phyloP scores from a whole-genome alignment of 345 rosid genomes.

The Salix udensis region DNA sequence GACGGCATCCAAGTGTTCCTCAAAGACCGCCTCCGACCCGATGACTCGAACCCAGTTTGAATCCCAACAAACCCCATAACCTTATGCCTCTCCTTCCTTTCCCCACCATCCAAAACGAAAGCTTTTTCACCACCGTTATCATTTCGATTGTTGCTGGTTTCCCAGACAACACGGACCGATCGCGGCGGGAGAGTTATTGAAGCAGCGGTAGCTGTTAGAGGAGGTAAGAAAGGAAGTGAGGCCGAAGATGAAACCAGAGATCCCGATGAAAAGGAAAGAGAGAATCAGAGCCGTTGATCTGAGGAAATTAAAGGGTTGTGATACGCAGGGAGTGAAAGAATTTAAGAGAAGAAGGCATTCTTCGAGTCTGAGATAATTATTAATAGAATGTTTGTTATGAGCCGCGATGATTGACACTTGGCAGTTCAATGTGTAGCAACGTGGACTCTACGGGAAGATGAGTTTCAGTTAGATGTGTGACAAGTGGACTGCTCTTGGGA shows the following conservation, averaged over 20 bases:
- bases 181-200: conserved; percentile 28
- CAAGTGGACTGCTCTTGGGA: too few species aligned
- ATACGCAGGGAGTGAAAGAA: conserved; percentile 46
- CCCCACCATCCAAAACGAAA: conserved; percentile 7
- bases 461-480: too few species aligned
- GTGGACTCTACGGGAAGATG: too few species aligned
- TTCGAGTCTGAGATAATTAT: background rate
- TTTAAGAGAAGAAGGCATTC: conserved; percentile 78
- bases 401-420: too few species aligned
- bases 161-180: conserved; percentile 67
- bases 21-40: conserved; percentile 63
- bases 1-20: conserved; percentile 93
- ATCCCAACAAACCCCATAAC: conserved; percentile 92
- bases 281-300: conserved; percentile 48
- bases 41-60: conserved; percentile 73
- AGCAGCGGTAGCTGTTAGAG: conserved; percentile 16
- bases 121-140: conserved; percentile 11
- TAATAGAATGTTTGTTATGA: background rate
- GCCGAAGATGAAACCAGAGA: conserved; percentile 64
- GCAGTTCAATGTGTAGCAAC: too few species aligned
- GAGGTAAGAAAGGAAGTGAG: conserved; percentile 43
- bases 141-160: conserved; percentile 21
- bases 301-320: conserved; percentile 28
- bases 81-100: conserved; percentile 47
- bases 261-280: conserved; percentile 50